Evolutionary conservation across 1,284 basidiomycete species (phyloP), one percentile per base, ranked within the genome.

Genomic region (Ustilago loliicola): DNA sequence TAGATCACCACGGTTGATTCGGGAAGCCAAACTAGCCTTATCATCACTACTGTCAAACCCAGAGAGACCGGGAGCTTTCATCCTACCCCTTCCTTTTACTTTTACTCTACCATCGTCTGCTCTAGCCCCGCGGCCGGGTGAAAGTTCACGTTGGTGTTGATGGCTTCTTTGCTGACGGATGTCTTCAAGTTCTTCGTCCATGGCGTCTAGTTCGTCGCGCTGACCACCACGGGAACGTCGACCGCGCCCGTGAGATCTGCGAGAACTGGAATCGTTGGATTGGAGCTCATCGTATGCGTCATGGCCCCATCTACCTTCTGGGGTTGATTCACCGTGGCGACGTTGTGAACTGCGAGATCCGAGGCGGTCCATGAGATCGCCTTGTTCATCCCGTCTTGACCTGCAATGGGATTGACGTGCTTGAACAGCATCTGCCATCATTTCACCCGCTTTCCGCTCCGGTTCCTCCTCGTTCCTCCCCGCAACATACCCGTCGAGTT

Each of bases 121-220:
- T 9, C 29, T 38, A 19, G 6, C 6, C 11, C 36, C 23, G n/a
- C 71, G 57, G 6, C 56, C 53, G 2, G 80, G 80, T 1, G 78
- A 80, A n/a, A 72, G 64, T 30, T 79, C 79, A 2, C 80, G 38
- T 29, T 65, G 52, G 17, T 80, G 48, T 15, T 66, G 48, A 0
- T 64, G 60, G 7, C 48, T 42, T 17, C 69, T 56, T 13, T 66
- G 60, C 17, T 32, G 48, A 7, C 50, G 45, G 21, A 69, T 29
- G 2, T 51, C 64, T 11, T 79, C 77, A 8, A 75, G 25, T 50
- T 77, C 77, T 25, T 75, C 74, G 38, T 81, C 78, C 57, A 81
- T 58, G 2, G 68, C 67, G 17, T 71, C 72, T 23, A 77, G 17
- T 10, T 47, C 50, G 40, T 13, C 17, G 8, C 36, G 36, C n/a